Conservation (phyloP, 2,329 filamentous ascomycete genomes). For the Aspergillus proliferans region DNA sequence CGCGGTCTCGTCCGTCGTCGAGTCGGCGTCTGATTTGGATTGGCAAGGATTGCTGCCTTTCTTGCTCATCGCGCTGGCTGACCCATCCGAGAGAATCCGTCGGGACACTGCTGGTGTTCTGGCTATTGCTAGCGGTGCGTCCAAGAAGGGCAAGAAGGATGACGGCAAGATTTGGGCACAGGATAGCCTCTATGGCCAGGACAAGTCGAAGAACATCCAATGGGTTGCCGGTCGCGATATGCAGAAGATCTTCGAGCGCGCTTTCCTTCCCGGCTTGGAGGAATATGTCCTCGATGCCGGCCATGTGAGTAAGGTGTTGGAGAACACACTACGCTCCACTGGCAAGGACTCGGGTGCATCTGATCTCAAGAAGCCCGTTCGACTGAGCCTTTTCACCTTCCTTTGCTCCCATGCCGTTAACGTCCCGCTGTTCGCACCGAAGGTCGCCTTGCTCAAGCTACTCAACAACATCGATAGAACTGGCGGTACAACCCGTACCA, state of each 20-base stretch:
- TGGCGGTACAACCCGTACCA: conserved; percentile 65
- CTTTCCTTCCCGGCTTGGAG: conserved; percentile 70
- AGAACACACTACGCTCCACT: conserved; percentile 48
- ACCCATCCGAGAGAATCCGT: conserved; percentile 69
- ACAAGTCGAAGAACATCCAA: conserved; percentile 42
- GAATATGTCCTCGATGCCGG: conserved; percentile 76
- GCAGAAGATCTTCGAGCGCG: conserved; percentile 56
- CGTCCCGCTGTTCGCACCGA: conserved; percentile 64
- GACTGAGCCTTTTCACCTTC: conserved; percentile 63
- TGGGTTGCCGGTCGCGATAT: conserved; percentile 56
- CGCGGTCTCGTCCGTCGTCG: conserved; percentile 53
- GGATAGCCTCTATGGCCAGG: conserved; percentile 59
- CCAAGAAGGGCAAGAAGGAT: conserved; percentile 43
- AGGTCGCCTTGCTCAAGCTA: conserved; percentile 63
- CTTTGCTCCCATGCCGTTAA: conserved; percentile 65
- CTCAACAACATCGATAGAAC: conserved; percentile 67
- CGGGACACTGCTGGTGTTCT: conserved; percentile 66
- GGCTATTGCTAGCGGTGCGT: conserved; percentile 49
- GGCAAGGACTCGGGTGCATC: conserved; percentile 36
- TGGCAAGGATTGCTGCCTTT: conserved; percentile 81
- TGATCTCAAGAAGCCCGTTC: conserved; percentile 57
- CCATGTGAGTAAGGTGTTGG: conserved; percentile 61
- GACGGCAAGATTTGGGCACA: conserved; percentile 51
- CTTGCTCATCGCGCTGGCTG: conserved; percentile 64
- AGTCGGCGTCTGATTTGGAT: conserved; percentile 52